phyloP scores from a whole-genome alignment of 129 eudicot species.

The Helichrysum umbraculigerum region DNA sequence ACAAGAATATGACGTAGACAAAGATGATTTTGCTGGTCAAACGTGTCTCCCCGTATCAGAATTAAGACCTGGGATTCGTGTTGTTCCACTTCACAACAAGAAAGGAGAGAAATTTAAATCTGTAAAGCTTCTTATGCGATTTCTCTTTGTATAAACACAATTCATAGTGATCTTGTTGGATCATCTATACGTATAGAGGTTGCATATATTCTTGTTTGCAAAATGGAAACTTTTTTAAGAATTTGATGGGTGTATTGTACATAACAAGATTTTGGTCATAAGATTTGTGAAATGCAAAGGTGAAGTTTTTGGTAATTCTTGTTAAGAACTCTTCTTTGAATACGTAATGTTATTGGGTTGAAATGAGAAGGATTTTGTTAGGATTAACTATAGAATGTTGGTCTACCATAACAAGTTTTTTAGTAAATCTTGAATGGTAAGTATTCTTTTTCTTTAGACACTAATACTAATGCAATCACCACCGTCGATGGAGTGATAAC shows the following conservation, averaged over 20 bases:
- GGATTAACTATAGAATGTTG: too few relatives aligned
- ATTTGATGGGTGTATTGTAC: conserved; percentile 19
- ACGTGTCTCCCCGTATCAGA: conserved; percentile 80
- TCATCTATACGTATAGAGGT: background rate
- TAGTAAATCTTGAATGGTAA: too few relatives aligned
- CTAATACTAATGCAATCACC: too few relatives aligned
- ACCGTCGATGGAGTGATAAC: too few relatives aligned
- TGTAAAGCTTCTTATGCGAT: conserved; percentile 78
- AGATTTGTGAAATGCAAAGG: conserved; percentile 18
- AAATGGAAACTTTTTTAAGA: conserved; percentile 10
- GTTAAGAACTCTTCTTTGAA: background rate
- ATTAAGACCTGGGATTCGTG: conserved; percentile 72
- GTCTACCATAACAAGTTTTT: too few relatives aligned
- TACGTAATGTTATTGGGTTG: too few relatives aligned
- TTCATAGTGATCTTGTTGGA: conserved; percentile 7
- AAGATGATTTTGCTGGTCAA: conserved; percentile 90
- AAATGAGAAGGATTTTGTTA: too few relatives aligned
- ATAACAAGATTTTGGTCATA: conserved; percentile 17
- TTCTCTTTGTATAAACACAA: conserved; percentile 49
- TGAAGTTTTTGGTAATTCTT: background rate
- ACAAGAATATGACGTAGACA: conserved; percentile 70
- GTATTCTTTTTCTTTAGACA: too few relatives aligned
- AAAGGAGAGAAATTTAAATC: conserved; percentile 69
- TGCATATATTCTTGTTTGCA: conserved; percentile 18
- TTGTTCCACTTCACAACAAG: conserved; percentile 68